Evolutionary conservation across 805 yeast genomes (phyloP), one percentile per base, ranked within the genome.

Genomic region (Candida verbasci): DNA sequence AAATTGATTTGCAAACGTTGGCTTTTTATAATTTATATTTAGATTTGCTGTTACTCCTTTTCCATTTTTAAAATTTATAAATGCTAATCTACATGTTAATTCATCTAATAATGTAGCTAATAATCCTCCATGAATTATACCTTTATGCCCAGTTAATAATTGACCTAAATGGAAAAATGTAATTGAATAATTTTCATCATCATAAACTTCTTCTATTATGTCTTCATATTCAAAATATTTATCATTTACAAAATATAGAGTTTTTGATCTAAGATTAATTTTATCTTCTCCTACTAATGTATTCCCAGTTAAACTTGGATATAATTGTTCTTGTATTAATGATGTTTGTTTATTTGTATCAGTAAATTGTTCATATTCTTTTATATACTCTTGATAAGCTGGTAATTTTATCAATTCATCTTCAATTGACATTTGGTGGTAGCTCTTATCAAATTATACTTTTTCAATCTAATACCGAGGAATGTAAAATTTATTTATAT

Each of bases 41-140:
- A 66, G 61, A 39, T 62, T 65, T 10, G 72, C 72, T 10, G 72
- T 67, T 14, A 67, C 70, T 1, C 69, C 72, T 40, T 55, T 58
- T 35, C 56, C 58, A 17, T 68, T 60, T 24, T 56, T 51, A 38
- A 59, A 56, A 44, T 65, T 67, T 39, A 63, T 62, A 41, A 67
- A 66, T 9, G 70, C 72, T 21, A 67, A 47, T 10, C 70, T 44
- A 38, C 72, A 67, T 3, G 71, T 63, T 30, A 65, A 47, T 41
- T 67, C 72, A 44, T 67, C 72, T 39, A 67, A 49, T 20, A 65
- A 47, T 1, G 72, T 67, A 23, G 72, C 72, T 17, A 66, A 45
- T 29, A 66, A 48, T 2, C 72, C 72, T 1, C 72, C 72, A 42
- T 66, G 72, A n/a, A 66, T 60, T 10, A 66, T 64, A 3, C 58